Evolutionary conservation across 2,329 filamentous ascomycete species (phyloP).

Genomic region (Claviceps spartinae): DNA sequence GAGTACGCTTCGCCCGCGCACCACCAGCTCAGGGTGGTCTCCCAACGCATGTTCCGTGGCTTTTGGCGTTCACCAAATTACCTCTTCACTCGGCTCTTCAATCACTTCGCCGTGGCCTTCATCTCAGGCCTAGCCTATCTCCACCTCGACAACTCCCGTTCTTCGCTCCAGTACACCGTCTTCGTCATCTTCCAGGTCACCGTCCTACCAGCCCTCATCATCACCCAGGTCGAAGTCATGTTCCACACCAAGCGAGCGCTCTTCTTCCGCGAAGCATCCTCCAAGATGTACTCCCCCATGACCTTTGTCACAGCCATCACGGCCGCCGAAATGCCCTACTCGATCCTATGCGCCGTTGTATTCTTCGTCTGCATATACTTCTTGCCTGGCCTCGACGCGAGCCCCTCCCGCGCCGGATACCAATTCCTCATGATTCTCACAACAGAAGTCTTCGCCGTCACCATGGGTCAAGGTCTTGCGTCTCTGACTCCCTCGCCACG

Average conservation of each 20-base stretch:
- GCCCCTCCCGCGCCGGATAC: slow-evolving; percentile 58
- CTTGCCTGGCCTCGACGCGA: slow-evolving; percentile 58
- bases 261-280: slow-evolving; percentile 73
- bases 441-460: slow-evolving; percentile 74
- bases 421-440: slow-evolving; percentile 77
- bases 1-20: slow-evolving; percentile 72
- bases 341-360: slow-evolving; percentile 59
- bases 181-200: slow-evolving; percentile 88
- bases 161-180: slow-evolving; percentile 70
- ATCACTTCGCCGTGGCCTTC: slow-evolving; percentile 65
- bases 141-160: slow-evolving; percentile 59
- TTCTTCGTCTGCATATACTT: slow-evolving; percentile 82
- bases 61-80: slow-evolving; percentile 86
- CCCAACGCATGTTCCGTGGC: slow-evolving; percentile 57
- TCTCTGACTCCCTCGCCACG: slow-evolving; percentile 67
- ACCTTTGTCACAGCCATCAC: slow-evolving; percentile 68
- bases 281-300: slow-evolving; percentile 73
- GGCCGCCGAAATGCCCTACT: slow-evolving; percentile 76
- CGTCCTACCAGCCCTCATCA: slow-evolving; percentile 69
- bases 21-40: slow-evolving; percentile 68
- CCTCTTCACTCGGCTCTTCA: slow-evolving; percentile 76
- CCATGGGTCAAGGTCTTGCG: slow-evolving; percentile 62
- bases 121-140: slow-evolving; percentile 70
- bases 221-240: slow-evolving; percentile 68
- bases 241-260: slow-evolving; percentile 69